Evolutionary conservation across 768 basidiomycete species (phyloP).

Genomic region (Amanita phalloides): DNA sequence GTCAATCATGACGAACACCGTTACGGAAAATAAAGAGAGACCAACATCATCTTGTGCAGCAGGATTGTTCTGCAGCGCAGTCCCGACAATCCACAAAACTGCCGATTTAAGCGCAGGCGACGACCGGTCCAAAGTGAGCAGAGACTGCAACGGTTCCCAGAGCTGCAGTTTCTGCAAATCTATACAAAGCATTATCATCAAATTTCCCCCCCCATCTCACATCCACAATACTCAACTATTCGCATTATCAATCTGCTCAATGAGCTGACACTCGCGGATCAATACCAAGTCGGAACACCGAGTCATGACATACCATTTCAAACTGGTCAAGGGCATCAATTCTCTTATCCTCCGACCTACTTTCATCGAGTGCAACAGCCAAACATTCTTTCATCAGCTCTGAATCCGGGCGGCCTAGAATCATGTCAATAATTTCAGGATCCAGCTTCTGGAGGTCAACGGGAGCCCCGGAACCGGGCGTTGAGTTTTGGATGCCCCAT

Average conservation of each 20-base stretch:
- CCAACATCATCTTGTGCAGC: conserved; percentile 67
- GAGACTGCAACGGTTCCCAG: conserved; percentile 65
- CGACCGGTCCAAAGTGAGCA: conserved; percentile 44
- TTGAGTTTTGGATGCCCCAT: conserved; percentile 73
- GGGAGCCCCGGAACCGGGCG: conserved; percentile 22
- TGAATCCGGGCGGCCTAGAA: conserved; percentile 78
- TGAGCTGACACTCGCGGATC: conserved; percentile 34
- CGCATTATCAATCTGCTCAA: conserved; percentile 88
- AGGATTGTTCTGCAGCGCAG: conserved; percentile 85
- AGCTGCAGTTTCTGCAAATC: conserved; percentile 69
- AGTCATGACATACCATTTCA: conserved; percentile 57
- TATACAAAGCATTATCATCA: conserved; percentile 15
- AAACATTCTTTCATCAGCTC: conserved; percentile 78
- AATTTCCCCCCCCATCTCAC: neutral
- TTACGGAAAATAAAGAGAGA: conserved; percentile 5
- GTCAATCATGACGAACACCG: neutral
- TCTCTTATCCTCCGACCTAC: conserved; percentile 43
- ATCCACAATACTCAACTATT: conserved; percentile 39
- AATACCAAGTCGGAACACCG: neutral
- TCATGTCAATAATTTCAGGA: conserved; percentile 75
- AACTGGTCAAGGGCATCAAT: conserved; percentile 70
- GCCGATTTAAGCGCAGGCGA: conserved; percentile 55
- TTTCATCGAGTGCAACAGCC: conserved; percentile 47
- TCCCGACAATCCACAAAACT: conserved; percentile 80
- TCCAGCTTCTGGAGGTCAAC: conserved; percentile 45